Evolutionary conservation across 108 stramenopile genomes (phyloP).

Genomic region (Fragilariopsis cylindrus): DNA sequence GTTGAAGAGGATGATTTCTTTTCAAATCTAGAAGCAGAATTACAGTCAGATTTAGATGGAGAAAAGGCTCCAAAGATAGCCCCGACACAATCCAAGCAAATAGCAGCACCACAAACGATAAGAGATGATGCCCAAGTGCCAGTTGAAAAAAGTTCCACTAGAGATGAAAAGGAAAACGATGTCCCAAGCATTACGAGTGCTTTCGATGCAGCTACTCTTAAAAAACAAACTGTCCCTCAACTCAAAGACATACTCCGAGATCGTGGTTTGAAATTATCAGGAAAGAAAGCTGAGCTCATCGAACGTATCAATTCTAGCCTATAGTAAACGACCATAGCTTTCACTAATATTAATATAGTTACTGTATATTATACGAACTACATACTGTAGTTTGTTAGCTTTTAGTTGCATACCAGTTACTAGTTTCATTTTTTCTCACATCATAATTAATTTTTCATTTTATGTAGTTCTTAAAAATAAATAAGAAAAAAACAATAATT

Average conservation of each 20-base stretch:
- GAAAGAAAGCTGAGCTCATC: conserved; percentile 83
- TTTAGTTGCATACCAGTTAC: no score
- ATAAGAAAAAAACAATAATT: no score
- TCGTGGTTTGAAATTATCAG: conserved; percentile 79
- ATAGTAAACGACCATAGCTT: background rate
- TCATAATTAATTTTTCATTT: no score
- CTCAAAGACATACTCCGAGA: conserved; percentile 77
- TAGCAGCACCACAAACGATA: background rate
- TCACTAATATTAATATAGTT: background rate
- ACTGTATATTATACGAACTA: background rate
- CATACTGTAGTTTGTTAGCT: no score
- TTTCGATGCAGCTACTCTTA: conserved; percentile 10
- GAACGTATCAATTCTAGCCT: conserved; percentile 48
- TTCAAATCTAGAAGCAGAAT: conserved; percentile 60
- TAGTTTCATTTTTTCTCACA: no score
- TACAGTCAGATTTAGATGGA: conserved; percentile 18
- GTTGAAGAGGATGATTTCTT: conserved; percentile 68
- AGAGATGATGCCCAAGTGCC: no score
- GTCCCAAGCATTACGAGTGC: background rate
- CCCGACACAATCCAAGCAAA: background rate
- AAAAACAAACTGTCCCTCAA: conserved; percentile 61
- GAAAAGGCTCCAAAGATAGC: background rate
- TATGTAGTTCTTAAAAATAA: no score
- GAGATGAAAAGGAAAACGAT: background rate
- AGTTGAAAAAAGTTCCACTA: background rate